phyloP scores from a whole-genome alignment of 176 grass and related monocot genomes.

The Themeda triandra region DNA sequence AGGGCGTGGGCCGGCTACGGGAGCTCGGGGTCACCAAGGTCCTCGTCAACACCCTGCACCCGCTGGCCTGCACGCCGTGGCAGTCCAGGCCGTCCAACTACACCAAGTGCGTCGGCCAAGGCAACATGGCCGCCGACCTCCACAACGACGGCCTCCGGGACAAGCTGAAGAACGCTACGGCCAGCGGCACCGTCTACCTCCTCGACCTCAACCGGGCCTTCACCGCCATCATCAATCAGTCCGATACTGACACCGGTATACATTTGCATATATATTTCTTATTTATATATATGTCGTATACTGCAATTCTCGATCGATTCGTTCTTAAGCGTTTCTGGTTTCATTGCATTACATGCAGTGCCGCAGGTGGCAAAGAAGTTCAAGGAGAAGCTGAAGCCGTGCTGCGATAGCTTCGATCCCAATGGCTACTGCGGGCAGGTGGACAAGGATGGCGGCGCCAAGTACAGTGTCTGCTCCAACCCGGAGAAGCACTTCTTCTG shows the following conservation, averaged over 20 bases:
- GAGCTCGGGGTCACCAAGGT: slow-evolving; percentile 30
- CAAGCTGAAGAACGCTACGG: neutral
- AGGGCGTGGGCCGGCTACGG: slow-evolving; percentile 5
- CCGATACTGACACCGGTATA: neutral
- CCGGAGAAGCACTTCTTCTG: slow-evolving; percentile 5
- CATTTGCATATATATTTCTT: too few species aligned
- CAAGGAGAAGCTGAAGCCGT: slow-evolving; percentile 28
- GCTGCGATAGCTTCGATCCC: slow-evolving; percentile 31
- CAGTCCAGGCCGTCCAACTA: slow-evolving; percentile 24
- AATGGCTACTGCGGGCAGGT: slow-evolving; percentile 22
- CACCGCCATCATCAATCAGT: slow-evolving; percentile 18
- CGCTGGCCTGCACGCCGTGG: slow-evolving; percentile 43
- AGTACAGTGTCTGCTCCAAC: neutral
- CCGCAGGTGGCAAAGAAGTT: slow-evolving; percentile 2
- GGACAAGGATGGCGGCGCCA: neutral
- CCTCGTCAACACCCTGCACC: slow-evolving; percentile 38
- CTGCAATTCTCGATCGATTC: too few species aligned
- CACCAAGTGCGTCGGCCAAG: neutral
- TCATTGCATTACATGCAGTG: neutral
- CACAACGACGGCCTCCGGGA: neutral
- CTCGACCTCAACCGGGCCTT: slow-evolving; percentile 22
- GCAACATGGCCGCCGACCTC: neutral
- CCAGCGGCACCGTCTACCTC: neutral
- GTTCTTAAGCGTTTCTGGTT: too few species aligned
- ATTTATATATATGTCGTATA: too few species aligned